Base-by-base conservation (phyloP, 139 green algal species). In the Chlorella sorokiniana region DNA sequence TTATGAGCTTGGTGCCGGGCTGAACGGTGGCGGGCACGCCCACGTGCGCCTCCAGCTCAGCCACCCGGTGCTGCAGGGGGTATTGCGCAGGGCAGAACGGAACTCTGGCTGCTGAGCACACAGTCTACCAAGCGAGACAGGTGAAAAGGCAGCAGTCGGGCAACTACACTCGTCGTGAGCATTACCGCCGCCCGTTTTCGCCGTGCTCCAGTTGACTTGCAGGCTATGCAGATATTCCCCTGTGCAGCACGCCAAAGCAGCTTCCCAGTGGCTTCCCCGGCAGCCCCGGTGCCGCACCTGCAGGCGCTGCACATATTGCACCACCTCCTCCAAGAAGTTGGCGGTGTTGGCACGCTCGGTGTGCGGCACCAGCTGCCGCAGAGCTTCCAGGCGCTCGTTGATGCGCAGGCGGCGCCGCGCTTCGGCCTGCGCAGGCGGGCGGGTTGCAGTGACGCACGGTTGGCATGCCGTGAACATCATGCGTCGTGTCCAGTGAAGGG, bases 271-370 rank as follows among this genome's bases (percentile, higher is more conserved):
- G 11, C 16, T 16, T 59, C n/a, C n/a, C n/a, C n/a, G n/a, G n/a
- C n/a, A n/a, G n/a, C n/a, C 48, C 48, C 48, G 48, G 14, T 56
- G 48, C 48, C 56, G 22, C 56, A 65, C 56, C 56, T 65, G 56
- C 78, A 83, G 48, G 45, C 65, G 35, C 45, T 91, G 68, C 35
- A 97, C 90, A 76, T 96, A 96, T 40, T 83, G 90, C 69, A 96
- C 90, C 5, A 94, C 88, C 78, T 97, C 92, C 69, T 97, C 93
- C 23, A 97, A 59, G 68, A 97, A 97, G 59, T 70, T 79, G 14
- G 93, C 93, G 9, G 94, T 97, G 88, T 97, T 97, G 45, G 93
- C 88, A 0, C 94, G 88, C 80, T 97, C 94, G 0, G 89, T 82
- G 72, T 97, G 93, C 0, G 94, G 94, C 71, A 97, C 92, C 5